phyloP scores from a whole-genome alignment of 305 asterid genomes.

The Solanum hybrid region DNA sequence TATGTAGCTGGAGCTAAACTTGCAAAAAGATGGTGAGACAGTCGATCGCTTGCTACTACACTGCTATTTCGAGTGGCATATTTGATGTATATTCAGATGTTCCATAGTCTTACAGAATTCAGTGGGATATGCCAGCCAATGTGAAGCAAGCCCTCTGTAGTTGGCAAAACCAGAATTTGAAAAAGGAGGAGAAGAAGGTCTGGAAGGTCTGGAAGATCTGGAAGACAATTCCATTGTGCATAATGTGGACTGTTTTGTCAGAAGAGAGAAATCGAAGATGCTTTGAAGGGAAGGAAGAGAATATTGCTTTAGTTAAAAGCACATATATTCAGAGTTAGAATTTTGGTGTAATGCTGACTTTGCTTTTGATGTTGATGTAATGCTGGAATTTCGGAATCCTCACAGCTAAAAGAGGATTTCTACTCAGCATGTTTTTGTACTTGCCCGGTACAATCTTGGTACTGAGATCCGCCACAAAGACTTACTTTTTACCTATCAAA shows the following conservation, averaged over 20 bases:
- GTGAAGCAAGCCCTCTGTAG: not conserved
- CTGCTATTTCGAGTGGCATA: not conserved
- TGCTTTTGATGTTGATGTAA: not conserved
- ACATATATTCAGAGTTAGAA: not conserved
- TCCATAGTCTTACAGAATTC: not conserved
- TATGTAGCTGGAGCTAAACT: not conserved
- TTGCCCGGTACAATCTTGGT: not conserved
- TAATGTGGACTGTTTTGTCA: not conserved
- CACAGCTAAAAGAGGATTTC: not conserved
- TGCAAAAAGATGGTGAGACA: not conserved
- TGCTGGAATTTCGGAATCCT: not conserved
- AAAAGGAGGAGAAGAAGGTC: not conserved
- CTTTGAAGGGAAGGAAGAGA: not conserved
- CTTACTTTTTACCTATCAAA: not conserved
- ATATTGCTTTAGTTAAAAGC: not conserved
- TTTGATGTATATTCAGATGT: not conserved
- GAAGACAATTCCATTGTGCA: not conserved
- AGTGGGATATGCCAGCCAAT: not conserved
- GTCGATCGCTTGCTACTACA: not conserved
- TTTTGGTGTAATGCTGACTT: not conserved
- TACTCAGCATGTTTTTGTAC: not conserved
- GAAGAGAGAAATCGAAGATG: not conserved
- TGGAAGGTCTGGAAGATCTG: not conserved
- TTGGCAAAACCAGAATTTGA: not conserved
- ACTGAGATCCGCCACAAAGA: not conserved